These are phyloP conservation scores for Potentilla sterilis DNA, from an alignment of 306 rosid genomes.

Conservation along the genomic window DNA sequence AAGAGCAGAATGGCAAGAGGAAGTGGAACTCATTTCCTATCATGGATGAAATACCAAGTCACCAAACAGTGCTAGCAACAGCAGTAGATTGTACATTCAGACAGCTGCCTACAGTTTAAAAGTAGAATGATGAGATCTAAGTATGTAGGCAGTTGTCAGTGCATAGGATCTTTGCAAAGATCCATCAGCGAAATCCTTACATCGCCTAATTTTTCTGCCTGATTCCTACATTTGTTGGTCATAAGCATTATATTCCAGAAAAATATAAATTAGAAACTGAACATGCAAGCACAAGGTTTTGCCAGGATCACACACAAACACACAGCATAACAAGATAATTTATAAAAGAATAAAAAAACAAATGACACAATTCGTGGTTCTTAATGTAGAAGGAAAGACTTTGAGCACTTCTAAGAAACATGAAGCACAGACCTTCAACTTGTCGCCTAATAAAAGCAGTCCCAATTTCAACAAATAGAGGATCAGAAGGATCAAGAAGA, in stretches of 20 bases:
- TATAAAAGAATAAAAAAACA: no score
- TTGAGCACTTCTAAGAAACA: not conserved
- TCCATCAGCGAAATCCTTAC: not conserved
- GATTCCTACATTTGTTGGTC: not conserved
- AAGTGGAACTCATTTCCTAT: not conserved
- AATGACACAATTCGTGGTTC: not conserved
- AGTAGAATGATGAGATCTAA: not conserved
- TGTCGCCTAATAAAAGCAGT: constrained; percentile 73
- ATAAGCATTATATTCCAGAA: not conserved
- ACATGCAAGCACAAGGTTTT: not conserved
- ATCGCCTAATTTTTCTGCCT: not conserved
- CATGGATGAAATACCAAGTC: not conserved
- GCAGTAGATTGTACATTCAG: not conserved
- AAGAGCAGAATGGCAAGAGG: not conserved
- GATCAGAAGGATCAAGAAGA: constrained; percentile 94
- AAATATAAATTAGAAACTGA: not conserved
- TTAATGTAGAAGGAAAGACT: not conserved
- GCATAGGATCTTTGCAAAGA: not conserved
- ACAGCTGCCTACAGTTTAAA: not conserved
- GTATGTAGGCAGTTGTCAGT: not conserved
- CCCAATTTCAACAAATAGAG: constrained; percentile 84
- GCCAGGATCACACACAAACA: not conserved
- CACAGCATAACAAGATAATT: not conserved
- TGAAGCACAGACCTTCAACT: constrained; percentile 56
- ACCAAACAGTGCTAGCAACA: not conserved